These are phyloP conservation scores for Daldinia sp. DNA, from an alignment of 2,329 filamentous ascomycete genomes.

Conservation along the genomic window DNA sequence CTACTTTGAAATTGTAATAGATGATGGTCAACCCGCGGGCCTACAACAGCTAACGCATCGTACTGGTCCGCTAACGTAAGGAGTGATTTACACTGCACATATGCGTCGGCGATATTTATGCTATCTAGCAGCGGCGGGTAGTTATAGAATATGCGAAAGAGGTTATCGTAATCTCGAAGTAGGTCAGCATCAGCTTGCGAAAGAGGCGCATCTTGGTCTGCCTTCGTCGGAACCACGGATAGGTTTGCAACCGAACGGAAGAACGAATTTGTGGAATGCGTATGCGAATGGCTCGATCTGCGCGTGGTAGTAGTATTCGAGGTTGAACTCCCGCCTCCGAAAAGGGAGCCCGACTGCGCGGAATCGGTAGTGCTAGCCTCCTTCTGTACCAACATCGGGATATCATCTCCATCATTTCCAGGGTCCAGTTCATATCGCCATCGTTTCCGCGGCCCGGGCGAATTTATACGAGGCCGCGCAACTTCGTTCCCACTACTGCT, in stretches of 20 bases:
- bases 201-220: slow-evolving; percentile 63
- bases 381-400: slow-evolving; percentile 89
- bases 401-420: slow-evolving; percentile 77
- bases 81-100: slow-evolving; percentile 92
- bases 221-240: slow-evolving; percentile 61
- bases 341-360: slow-evolving; percentile 62
- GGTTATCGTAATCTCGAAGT: slow-evolving; percentile 92
- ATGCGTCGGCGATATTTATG: slow-evolving; percentile 90
- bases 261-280: slow-evolving; percentile 69
- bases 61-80: slow-evolving; percentile 93
- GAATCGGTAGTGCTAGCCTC: slow-evolving; percentile 58
- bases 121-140: slow-evolving; percentile 84
- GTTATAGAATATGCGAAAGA: slow-evolving; percentile 97
- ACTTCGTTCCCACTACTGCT: slow-evolving; percentile 53
- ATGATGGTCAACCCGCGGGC: slow-evolving; percentile 92
- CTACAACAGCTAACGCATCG: slow-evolving; percentile 88
- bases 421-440: slow-evolving; percentile 93
- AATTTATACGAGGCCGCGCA: slow-evolving; percentile 54
- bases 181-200: slow-evolving; percentile 77
- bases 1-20: slow-evolving; percentile 90
- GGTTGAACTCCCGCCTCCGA: slow-evolving; percentile 66
- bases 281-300: slow-evolving; percentile 69
- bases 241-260: slow-evolving; percentile 91
- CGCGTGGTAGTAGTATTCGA: slow-evolving; percentile 53
- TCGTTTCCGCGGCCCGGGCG: slow-evolving; percentile 64